These are phyloP conservation scores for Vitis cinerea DNA, from an alignment of 164 flowering plant species.

Conservation along the genomic window DNA sequence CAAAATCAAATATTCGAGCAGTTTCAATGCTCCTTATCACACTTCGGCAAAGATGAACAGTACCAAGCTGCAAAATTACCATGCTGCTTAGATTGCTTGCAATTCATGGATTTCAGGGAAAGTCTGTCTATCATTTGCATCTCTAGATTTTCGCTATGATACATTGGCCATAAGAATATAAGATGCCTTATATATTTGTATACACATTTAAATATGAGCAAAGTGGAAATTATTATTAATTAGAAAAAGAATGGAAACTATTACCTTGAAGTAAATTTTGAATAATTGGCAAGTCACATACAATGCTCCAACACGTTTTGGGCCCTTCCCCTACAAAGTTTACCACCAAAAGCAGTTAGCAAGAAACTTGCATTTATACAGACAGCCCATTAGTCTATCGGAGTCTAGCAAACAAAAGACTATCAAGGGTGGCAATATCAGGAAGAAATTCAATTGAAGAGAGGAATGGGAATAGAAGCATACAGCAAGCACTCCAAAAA, in stretches of 20 bases:
- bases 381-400: neutral
- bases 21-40: slow-evolving; percentile 98
- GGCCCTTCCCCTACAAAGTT: slow-evolving; percentile 82
- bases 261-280: slow-evolving; percentile 93
- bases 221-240: neutral
- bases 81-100: neutral
- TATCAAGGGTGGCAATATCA: neutral
- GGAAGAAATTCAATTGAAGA: neutral
- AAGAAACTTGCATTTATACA: neutral
- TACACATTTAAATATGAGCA: too few species aligned
- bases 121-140: too few species aligned
- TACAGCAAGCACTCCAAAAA: slow-evolving; percentile 98
- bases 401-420: neutral
- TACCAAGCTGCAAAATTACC: slow-evolving; percentile 74
- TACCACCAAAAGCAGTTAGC: slow-evolving; percentile 5
- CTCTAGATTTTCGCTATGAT: too few species aligned
- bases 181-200: neutral
- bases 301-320: slow-evolving; percentile 96
- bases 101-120: neutral
- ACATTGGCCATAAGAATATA: neutral
- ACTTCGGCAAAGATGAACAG: slow-evolving; percentile 96
- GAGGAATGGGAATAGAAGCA: slow-evolving; percentile 15
- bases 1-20: slow-evolving; percentile 94
- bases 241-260: neutral
- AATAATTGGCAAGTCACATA: slow-evolving; percentile 97